Evolutionary conservation across 345 rosid species (phyloP).

Genomic region (Brassica juncea): DNA sequence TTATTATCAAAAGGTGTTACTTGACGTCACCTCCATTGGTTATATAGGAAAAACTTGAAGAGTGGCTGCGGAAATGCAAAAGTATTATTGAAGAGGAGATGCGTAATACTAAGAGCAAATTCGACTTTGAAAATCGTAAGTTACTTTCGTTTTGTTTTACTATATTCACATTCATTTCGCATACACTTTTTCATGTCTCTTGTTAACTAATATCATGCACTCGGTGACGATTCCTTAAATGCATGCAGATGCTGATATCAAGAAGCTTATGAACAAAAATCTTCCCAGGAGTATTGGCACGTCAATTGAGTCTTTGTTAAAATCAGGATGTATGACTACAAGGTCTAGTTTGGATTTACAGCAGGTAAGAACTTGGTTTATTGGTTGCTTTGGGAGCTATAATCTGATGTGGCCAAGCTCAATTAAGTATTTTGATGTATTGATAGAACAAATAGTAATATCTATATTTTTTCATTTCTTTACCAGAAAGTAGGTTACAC

Average conservation of each 20-base stretch:
- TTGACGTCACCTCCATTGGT: constrained; percentile 19
- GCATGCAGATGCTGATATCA: constrained; percentile 64
- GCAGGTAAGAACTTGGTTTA: constrained; percentile 54
- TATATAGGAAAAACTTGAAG: constrained; percentile 86
- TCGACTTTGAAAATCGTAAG: constrained; percentile 66
- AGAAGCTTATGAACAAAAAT: constrained; percentile 65
- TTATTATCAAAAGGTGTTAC: neutral
- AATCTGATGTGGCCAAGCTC: constrained; percentile 16
- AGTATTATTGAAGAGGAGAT: constrained; percentile 66
- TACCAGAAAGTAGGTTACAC: constrained; percentile 88
- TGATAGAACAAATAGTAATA: neutral
- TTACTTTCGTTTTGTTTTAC: constrained; percentile 6
- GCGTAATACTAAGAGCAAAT: constrained; percentile 38
- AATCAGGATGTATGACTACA: constrained; percentile 67
- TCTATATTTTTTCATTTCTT: neutral
- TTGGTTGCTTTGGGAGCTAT: constrained; percentile 17
- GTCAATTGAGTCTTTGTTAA: constrained; percentile 71
- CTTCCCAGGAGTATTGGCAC: constrained; percentile 54
- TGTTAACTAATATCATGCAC: constrained; percentile 2
- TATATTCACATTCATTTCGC: neutral
- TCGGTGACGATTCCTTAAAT: constrained; percentile 14
- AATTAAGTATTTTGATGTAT: neutral
- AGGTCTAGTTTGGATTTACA: constrained; percentile 90
- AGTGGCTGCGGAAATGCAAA: constrained; percentile 80
- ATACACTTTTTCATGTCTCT: neutral